Evolutionary conservation across 805 yeast genomes (phyloP).

Genomic region (Monosporozyma siamensis): DNA sequence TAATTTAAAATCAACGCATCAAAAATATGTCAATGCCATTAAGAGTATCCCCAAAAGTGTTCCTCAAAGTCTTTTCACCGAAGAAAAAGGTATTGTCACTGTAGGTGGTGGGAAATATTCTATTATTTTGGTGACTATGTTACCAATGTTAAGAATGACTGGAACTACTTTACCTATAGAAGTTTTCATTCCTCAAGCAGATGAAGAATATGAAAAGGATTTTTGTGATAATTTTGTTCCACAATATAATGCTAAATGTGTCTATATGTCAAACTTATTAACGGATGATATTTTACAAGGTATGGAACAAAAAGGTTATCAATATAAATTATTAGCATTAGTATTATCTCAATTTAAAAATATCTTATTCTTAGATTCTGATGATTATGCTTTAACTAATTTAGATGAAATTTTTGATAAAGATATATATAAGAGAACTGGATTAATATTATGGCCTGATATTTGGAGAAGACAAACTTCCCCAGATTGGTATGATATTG

Average conservation of each 20-base stretch:
- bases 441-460: constrained; percentile 67
- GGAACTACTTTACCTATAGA: constrained; percentile 73
- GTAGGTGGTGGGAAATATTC: constrained; percentile 72
- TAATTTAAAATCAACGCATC: constrained; percentile 1
- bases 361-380: constrained; percentile 67
- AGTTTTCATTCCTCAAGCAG: constrained; percentile 61
- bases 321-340: constrained; percentile 62
- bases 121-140: constrained; percentile 48
- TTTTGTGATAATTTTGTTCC: constrained; percentile 62
- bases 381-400: constrained; percentile 45
- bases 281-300: constrained; percentile 36
- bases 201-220: constrained; percentile 61
- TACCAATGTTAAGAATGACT: constrained; percentile 46
- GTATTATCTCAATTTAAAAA: constrained; percentile 70
- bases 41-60: background rate
- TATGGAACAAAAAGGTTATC: constrained; percentile 45
- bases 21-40: background rate
- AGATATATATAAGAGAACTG: constrained; percentile 39
- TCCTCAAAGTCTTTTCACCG: constrained; percentile 9
- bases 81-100: constrained; percentile 56
- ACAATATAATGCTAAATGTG: constrained; percentile 51
- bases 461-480: constrained; percentile 64
- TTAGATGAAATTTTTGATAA: constrained; percentile 38
- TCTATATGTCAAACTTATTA: constrained; percentile 41
- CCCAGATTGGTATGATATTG: constrained; percentile 49